A percentile compares a stretch with the other conserved stretches of the same genome.
phyloP scores from a whole-genome alignment of 495 filamentous ascomycete species.

The Aspergillus bridgeri region DNA sequence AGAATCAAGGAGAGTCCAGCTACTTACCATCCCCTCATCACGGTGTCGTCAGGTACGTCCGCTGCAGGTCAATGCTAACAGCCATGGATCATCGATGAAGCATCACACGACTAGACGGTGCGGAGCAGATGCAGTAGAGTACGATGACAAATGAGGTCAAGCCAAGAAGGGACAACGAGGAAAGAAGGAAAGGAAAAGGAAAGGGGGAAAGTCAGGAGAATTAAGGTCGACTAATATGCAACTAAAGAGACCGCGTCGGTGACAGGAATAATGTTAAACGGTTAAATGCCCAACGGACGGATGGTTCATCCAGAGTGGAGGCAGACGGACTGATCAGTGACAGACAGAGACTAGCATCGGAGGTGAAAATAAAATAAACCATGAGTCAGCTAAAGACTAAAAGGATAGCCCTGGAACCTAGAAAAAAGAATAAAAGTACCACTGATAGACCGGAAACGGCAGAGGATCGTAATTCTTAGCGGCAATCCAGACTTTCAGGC shows the following conservation, averaged over 20 bases:
- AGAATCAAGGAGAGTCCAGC: background rate
- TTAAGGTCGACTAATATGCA: background rate
- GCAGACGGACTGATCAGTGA: background rate
- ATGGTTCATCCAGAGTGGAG: slow-evolving; percentile 25
- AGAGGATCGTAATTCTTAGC: background rate
- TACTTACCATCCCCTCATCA: slow-evolving; percentile 45
- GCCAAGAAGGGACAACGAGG: background rate
- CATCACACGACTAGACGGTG: slow-evolving; percentile 7
- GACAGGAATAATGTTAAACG: slow-evolving; percentile 5
- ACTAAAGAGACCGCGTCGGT: background rate
- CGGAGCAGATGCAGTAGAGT: slow-evolving; percentile 3
- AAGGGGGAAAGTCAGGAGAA: background rate
- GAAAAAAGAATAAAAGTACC: background rate
- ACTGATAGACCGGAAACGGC: background rate
- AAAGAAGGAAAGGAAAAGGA: background rate
- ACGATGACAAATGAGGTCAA: background rate
- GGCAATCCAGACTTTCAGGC: background rate
- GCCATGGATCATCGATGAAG: slow-evolving; percentile 20
- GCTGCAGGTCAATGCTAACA: slow-evolving; percentile 14
- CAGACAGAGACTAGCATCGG: background rate
- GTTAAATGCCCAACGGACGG: background rate
- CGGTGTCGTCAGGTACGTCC: slow-evolving; percentile 24
- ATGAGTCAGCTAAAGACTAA: background rate
- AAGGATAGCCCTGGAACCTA: background rate
- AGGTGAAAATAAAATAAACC: slow-evolving; percentile 8